Base-by-base conservation (phyloP, 106 monocot species). In the Cymbidium sinense region DNA sequence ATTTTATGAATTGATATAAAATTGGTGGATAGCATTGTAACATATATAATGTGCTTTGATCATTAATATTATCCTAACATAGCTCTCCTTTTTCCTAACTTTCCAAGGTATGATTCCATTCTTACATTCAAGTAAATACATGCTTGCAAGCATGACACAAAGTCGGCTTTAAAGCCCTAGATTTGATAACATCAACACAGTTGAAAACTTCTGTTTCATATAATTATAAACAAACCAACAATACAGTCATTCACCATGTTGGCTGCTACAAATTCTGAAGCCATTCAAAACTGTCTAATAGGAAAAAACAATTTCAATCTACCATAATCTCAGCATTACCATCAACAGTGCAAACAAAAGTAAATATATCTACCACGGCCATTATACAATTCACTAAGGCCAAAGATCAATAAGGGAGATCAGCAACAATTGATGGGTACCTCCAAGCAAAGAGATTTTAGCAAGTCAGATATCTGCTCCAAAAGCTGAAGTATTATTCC, bases 401-500 rank as follows among this genome's bases (percentile, higher is more conserved):
- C 11, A 7, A 34, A 5, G 18, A 51, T 19, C 17, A 18, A 33
- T 15, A 50, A n/a, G 31, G 27, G 31, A 37, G 21, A 30, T 17
- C 11, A 20, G 43, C 19, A 29, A 43, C 10, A 21, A 61, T 33
- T 43, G 62, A 12, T 31, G 75, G 39, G 8, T 83, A 99, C 94
- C 90, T 90, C 81, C 50, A 99, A 19, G 44, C 87, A 77, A 34
- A 65, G 84, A 72, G 80, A 77, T 74, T 88, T 85, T 25, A 99
- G 82, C 73, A 69, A 70, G 29, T 85, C 50, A 12, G 87, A 86
- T 78, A 99, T 84, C 50, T 79, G 58, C 82, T 99, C 95, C 77
- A 99, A 47, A 78, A 99, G 88, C 37, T 81, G 75, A 30, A 92
- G 83, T 58, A 91, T 25, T 19, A 85, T 70, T 39, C 90, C 92